Base-by-base conservation (phyloP, 2,329 filamentous ascomycete species). In the Aspergillus luchuensis region DNA sequence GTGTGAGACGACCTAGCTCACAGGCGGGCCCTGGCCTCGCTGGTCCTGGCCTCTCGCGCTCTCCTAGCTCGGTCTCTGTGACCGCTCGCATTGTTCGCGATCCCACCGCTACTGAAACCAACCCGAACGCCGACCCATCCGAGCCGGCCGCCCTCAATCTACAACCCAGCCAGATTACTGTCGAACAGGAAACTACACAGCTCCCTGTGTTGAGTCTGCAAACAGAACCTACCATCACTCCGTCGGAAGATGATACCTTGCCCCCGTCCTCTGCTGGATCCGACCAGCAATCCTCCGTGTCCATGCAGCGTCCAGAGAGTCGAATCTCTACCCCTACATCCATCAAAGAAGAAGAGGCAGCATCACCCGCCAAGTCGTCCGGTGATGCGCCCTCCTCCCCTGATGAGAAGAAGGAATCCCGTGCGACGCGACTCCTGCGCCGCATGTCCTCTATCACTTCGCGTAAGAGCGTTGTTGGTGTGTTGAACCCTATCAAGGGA, bases 31-130 rank as follows among this genome's bases (percentile, higher is more conserved):
- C 71, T 13, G 66, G 62, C 52, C 60, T 60, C 23, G 39, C n/a
- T 25, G 66, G 63, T 28, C 59, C 71, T 10, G 66, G 61, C 51
- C 60, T 62, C 23, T 56, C 62, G 28, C 71, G 71, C 17, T 66
- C 66, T n/a, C 69, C 73, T 11, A 91, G 93, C 69, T 93, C 91
- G 0, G 87, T 96, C n/a, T 93, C 92, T 49, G 92, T 97, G 10
- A 95, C 90, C 17, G 91, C 93, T 52, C 87, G 89, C 55, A 96
- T 96, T 64, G 81, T 96, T 39, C 87, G 91, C 51, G 89, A 68
- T 83, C 81, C 58, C 71, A 76, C 49, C 80, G 82, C 68, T 78
- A 81, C 69, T 76, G 74, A 62, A 60, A 74, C 60, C 61, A 71
- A 74, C 36, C 58, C 66, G 28, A 69, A 36, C 11, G 33, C 63